Evolutionary conservation across 1,284 basidiomycete genomes (phyloP), one percentile per base, ranked within the genome.

Genomic region (Stereum hirsutum): DNA sequence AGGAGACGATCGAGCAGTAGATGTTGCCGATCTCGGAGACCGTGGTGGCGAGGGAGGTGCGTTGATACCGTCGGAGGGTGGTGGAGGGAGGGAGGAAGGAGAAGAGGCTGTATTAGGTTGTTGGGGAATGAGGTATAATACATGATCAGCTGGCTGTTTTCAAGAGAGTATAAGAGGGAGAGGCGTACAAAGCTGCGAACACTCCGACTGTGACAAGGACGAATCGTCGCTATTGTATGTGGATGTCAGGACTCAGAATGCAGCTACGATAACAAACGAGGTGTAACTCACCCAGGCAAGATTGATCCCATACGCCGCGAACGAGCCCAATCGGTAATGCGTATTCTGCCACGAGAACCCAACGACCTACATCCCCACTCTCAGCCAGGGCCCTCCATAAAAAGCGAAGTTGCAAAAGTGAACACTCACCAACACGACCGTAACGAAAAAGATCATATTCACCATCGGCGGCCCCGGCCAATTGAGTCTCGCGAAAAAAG

Each of bases 371-470:
- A 39, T 38, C 33, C 17, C 26, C 11, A n/a, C 7, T 15, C 26
- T 35, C 15, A 20, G 11, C 33, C 11, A 35, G 10, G 11, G 5
- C 21, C 28, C 28, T 31, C 28, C 12, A 15, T 31, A 11, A 44
- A 19, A 15, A 42, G 27, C 28, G 24, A 14, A 43, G 41, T 36
- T 20, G 3, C 37, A 27, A 28, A 6, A 17, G 33, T n/a, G 4
- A 17, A n/a, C 27, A 62, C 64, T 31, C 44, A 83, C 85, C 57
- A 90, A 59, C 25, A 69, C 70, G 12, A 73, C 60, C 0, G 88
- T 90, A 1, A 91, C 78, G 45, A 81, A 78, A 48, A 83, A 78
- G 40, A 94, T 79, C 41, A 89, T 69, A 43, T 79, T 78, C 32
- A 72, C 80, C 66, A 89, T 78, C 0, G 81, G 78, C 2, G 79